Evolutionary conservation across 306 rosid genomes (phyloP).

Genomic region (Gastrolobium bilobum): DNA sequence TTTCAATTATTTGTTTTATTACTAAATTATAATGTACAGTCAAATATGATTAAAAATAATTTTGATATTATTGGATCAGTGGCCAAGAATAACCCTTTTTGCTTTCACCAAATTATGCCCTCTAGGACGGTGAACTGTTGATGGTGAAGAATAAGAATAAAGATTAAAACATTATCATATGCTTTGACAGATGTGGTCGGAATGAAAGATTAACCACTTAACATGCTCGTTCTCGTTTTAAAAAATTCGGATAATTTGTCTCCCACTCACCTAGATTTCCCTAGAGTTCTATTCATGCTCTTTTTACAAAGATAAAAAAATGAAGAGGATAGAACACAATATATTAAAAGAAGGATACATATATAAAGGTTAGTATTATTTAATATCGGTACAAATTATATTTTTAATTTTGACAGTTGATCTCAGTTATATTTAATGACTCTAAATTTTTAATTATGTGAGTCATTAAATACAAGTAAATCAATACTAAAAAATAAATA

Average conservation of each 20-base stretch:
- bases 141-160: conserved; percentile 46
- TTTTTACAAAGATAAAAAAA: conserved; percentile 8
- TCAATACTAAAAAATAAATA: too few relatives aligned
- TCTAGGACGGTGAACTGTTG: conserved; percentile 36
- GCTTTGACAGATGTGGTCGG: conserved; percentile 27
- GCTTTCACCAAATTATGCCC: conserved; percentile 46
- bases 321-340: background rate
- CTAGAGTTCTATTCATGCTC: conserved; percentile 36
- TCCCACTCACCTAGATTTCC: conserved; percentile 33
- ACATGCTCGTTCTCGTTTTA: conserved; percentile 33
- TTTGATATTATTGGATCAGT: conserved; percentile 28
- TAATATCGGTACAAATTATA: too few relatives aligned
- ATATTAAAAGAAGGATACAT: background rate
- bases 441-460: too few relatives aligned
- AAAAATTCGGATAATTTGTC: conserved; percentile 21
- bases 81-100: conserved; percentile 33
- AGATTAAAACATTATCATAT: conserved; percentile 40
- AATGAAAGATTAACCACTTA: conserved; percentile 46
- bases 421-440: too few relatives aligned
- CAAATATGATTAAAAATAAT: background rate
- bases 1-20: background rate
- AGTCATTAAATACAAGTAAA: too few relatives aligned
- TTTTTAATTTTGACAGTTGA: too few relatives aligned
- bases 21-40: background rate
- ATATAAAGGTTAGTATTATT: too few relatives aligned